Evolutionary conservation across 257 asterid species (phyloP).

Genomic region (Solanum dulcamara): DNA sequence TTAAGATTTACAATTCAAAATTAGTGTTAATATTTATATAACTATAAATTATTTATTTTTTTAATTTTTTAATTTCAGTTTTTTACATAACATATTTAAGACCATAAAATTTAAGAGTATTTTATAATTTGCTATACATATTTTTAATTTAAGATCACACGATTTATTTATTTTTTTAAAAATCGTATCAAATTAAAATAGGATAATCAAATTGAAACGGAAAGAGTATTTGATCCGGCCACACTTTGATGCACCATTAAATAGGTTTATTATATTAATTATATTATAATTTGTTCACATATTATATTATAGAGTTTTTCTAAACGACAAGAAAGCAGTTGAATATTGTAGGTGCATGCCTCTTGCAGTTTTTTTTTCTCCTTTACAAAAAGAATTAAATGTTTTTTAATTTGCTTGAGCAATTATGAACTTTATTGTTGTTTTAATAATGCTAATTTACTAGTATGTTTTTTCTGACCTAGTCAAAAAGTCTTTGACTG

Average conservation of each 20-base stretch:
- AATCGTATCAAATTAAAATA: too few species aligned
- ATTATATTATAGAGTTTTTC: not conserved
- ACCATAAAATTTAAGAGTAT: too few species aligned
- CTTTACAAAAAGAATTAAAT: not conserved
- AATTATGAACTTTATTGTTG: not conserved
- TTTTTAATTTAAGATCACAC: too few species aligned
- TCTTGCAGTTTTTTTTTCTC: not conserved
- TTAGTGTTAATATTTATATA: not conserved
- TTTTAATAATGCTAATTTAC: not conserved
- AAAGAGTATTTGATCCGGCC: not conserved
- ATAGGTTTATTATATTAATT: not conserved
- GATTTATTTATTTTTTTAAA: too few species aligned
- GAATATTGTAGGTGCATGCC: not conserved
- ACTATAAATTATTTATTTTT: too few species aligned
- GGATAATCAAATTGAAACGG: not conserved
- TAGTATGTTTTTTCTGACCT: not conserved
- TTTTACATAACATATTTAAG: too few species aligned
- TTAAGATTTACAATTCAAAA: not conserved
- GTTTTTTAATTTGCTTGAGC: not conserved
- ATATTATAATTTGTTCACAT: not conserved
- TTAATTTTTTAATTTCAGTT: too few species aligned
- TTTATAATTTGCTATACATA: too few species aligned
- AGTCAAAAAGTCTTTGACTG: not conserved
- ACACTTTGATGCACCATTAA: not conserved
- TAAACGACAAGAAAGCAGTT: not conserved